Evolutionary conservation across 2,329 filamentous ascomycete species (phyloP).

Genomic region (Epichloe festucae): DNA sequence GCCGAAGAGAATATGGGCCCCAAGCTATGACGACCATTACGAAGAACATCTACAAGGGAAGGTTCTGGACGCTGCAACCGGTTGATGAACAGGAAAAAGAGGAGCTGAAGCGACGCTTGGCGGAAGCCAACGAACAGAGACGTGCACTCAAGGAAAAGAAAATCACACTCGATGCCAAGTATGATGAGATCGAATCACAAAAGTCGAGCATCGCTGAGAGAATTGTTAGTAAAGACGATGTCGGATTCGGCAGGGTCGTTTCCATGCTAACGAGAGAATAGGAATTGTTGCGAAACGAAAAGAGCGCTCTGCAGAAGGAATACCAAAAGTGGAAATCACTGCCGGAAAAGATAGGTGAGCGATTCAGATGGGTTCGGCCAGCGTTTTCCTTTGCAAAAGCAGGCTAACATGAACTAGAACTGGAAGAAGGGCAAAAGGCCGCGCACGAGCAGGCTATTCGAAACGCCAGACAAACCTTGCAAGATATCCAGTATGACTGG

Average conservation of each 20-base stretch:
- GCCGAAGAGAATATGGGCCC: conserved; percentile 70
- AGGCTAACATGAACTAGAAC: conserved; percentile 18
- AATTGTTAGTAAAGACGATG: conserved; percentile 20
- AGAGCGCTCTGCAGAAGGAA: conserved; percentile 53
- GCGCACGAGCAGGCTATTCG: conserved; percentile 19
- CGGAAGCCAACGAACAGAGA: conserved; percentile 26
- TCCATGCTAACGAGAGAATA: conserved; percentile 17
- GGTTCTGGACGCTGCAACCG: conserved; percentile 65
- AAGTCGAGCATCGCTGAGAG: conserved; percentile 26
- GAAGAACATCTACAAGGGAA: conserved; percentile 45
- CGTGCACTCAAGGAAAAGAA: conserved; percentile 21
- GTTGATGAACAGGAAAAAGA: conserved; percentile 54
- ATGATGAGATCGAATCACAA: conserved; percentile 28
- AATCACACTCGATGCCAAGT: conserved; percentile 23
- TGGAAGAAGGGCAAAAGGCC: conserved; percentile 21
- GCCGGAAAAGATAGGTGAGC: conserved; percentile 57
- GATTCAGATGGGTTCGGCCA: neutral
- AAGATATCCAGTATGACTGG: conserved; percentile 37
- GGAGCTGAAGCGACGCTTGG: conserved; percentile 42
- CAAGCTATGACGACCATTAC: conserved; percentile 58
- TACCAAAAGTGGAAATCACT: conserved; percentile 52
- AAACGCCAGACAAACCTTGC: conserved; percentile 25
- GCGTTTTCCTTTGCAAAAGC: neutral
- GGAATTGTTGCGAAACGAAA: conserved; percentile 44
- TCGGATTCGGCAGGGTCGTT: conserved; percentile 5